Base-by-base conservation (phyloP, 2,329 filamentous ascomycete species). In the Pseudocercospora eumusae region DNA sequence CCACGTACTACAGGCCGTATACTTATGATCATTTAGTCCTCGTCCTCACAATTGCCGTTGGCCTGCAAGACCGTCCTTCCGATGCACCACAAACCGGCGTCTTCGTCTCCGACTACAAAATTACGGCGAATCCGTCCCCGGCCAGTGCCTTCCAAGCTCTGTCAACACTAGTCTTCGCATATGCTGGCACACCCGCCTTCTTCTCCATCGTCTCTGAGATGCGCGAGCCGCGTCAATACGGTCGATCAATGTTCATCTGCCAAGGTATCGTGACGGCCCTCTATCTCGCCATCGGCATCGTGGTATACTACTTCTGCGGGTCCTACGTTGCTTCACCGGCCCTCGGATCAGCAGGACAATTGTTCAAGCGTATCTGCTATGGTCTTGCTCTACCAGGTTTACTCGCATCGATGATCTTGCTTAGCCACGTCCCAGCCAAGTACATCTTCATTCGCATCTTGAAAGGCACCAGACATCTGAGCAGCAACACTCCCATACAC, bases 111-210 rank as follows among this genome's bases (percentile, higher is more conserved):
- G 73, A 74, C 57, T 76, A 63, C 61, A 68, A 69, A 27, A 70
- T 66, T 5, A 60, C 62, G 1, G 27, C 59, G 3, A 25, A 23
- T 5, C 40, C 68, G 9, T 65, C 60, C 1, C 73, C 89, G 45
- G 78, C 79, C 47, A 78, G 83, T 40, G 85, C 79, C 25, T 87
- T 89, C 71, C 80, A 85, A 13, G 82, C 84, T 23, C 81, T 89
- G 36, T 82, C 81, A 69, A 90, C 74, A 2, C 64, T 75, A 49
- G 67, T 79, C 33, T 79, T 79, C 54, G 72, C 78, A 4, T 79
- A 72, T 53, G 72, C 75, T 6, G 77, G 75, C 20, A 75, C 75
- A 0, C 71, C 76, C 0, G 74, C 71, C n/a, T 79, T 75, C 67
- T 74, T 78, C 66, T 71, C 75, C 1, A 74, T 78, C 56, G 72